Evolutionary conservation across 225 moss, liverwort and hornwort species (phyloP).

Genomic region (Marchantia polymorpha): DNA sequence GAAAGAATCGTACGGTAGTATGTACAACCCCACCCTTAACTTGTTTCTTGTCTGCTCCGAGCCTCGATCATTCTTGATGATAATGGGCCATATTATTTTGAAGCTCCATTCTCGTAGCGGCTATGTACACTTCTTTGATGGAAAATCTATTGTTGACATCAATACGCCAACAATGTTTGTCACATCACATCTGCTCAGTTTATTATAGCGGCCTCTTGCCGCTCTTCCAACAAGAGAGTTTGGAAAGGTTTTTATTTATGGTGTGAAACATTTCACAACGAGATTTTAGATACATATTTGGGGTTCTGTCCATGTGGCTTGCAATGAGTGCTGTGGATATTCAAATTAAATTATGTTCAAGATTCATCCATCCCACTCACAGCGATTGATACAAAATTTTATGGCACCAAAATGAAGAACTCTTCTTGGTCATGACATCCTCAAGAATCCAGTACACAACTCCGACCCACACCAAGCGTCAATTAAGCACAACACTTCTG

Average conservation of each 20-base stretch:
- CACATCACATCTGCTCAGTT: too few relatives aligned
- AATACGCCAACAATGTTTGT: too few relatives aligned
- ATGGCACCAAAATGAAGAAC: neutral
- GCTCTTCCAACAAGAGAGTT: neutral
- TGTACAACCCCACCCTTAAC: too few relatives aligned
- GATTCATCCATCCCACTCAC: neutral
- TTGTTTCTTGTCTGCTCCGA: too few relatives aligned
- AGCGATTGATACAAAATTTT: neutral
- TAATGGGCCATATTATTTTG: too few relatives aligned
- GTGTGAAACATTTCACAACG: neutral
- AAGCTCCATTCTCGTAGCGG: too few relatives aligned
- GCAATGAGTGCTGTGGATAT: neutral
- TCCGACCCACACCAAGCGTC: neutral
- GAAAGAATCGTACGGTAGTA: too few relatives aligned
- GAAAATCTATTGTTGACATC: too few relatives aligned
- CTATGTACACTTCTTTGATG: too few relatives aligned
- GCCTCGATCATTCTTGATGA: too few relatives aligned
- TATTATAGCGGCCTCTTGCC: neutral
- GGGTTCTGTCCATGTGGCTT: neutral
- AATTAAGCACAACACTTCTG: neutral
- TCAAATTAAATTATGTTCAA: neutral
- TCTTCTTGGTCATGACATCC: neutral
- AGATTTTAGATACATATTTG: neutral
- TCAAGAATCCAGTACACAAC: conserved; percentile 1
- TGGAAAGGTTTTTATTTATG: neutral